Conservation (phyloP, 768 basidiomycete species). For the Agaricus bisporus region DNA sequence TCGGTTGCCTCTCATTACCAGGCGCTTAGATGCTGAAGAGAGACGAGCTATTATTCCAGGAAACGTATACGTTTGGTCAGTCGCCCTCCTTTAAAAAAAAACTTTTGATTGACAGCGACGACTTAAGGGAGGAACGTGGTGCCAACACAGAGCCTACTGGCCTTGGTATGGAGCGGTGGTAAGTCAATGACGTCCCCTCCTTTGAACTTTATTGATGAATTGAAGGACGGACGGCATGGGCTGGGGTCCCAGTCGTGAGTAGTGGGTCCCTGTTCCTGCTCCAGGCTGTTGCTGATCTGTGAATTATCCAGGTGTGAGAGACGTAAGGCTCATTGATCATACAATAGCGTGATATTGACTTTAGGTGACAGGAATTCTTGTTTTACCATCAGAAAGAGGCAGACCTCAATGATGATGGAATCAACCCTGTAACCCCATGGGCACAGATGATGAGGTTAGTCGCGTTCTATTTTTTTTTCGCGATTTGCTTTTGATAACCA, state of each 20-base stretch:
- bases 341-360: slow-evolving; percentile 8
- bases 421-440: slow-evolving; percentile 65
- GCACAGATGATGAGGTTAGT: slow-evolving; percentile 66
- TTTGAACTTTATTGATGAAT: slow-evolving; percentile 2
- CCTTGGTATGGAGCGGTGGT: slow-evolving; percentile 84
- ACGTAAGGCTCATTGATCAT: slow-evolving; percentile 27
- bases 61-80: slow-evolving; percentile 74
- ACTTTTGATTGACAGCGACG: neutral
- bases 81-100: neutral
- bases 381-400: slow-evolving; percentile 81
- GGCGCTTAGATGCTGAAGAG: slow-evolving; percentile 80
- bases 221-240: slow-evolving; percentile 62
- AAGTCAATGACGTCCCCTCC: slow-evolving; percentile 12
- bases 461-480: slow-evolving; percentile 2
- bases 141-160: slow-evolving; percentile 79
- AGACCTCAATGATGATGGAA: slow-evolving; percentile 46
- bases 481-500: neutral
- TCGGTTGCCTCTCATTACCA: slow-evolving; percentile 67
- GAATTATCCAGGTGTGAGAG: slow-evolving; percentile 38
- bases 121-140: slow-evolving; percentile 67
- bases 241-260: slow-evolving; percentile 75
- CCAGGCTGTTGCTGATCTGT: neutral
- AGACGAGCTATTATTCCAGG: slow-evolving; percentile 67
- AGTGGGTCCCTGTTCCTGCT: neutral
- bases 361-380: slow-evolving; percentile 58